Evolutionary conservation across 345 rosid species (phyloP).

Genomic region (Gossypium ekmanianum): DNA sequence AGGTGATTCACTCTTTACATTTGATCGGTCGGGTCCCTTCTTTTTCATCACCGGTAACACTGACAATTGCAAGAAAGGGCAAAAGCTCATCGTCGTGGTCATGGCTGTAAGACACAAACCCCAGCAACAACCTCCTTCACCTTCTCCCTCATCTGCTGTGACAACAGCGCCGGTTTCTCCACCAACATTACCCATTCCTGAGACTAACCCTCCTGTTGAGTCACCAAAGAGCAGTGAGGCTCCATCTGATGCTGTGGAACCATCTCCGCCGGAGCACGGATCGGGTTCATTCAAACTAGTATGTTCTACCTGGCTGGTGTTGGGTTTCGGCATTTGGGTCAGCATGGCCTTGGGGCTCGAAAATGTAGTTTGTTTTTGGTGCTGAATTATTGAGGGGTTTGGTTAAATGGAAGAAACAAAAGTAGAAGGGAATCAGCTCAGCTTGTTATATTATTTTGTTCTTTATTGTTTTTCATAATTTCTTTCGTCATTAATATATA

Average conservation of each 20-base stretch:
- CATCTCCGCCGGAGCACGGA: conserved; percentile 28
- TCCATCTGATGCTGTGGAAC: conserved; percentile 26
- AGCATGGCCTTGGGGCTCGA: conserved; percentile 5
- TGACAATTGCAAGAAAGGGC: conserved; percentile 67
- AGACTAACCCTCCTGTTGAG: conserved; percentile 8
- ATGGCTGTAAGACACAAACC: conserved; percentile 44
- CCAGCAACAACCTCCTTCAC: conserved; percentile 25
- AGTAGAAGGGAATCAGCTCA: not conserved
- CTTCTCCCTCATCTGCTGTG: conserved; percentile 22
- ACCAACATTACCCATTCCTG: not conserved
- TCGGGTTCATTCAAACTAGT: conserved; percentile 21
- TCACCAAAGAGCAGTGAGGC: conserved; percentile 12
- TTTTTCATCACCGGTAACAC: conserved; percentile 68
- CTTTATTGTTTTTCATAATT: not conserved
- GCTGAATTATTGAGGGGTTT: not conserved
- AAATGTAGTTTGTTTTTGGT: not conserved
- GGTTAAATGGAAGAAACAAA: not conserved
- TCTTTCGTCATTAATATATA: not conserved
- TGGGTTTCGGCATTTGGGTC: conserved; percentile 21
- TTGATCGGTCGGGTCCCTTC: conserved; percentile 73
- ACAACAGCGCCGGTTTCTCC: conserved; percentile 7
- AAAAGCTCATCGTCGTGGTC: conserved; percentile 55
- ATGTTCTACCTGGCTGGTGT: conserved; percentile 18
- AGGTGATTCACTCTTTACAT: conserved; percentile 50
- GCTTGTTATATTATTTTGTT: conserved; percentile 2